A percentile compares a stretch with the other conserved stretches of the same genome.
Conservation (phyloP, 1,284 basidiomycete genomes). For the Ustilago bromivora region DNA sequence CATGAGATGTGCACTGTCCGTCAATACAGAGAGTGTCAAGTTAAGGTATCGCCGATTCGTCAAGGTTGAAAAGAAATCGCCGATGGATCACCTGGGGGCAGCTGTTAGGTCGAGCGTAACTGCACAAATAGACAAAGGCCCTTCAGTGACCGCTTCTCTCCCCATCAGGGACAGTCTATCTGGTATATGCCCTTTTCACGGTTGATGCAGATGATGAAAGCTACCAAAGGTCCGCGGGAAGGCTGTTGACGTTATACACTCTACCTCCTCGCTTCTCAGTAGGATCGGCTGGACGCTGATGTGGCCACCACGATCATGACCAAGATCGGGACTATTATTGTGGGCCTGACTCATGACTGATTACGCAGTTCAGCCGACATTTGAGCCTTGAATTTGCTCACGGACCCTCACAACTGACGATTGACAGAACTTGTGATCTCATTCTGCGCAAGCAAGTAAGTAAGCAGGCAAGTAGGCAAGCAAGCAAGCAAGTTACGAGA, state of each 20-base stretch:
- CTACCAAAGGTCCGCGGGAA: not conserved
- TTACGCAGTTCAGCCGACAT: not conserved
- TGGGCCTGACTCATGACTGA: conserved; percentile 14
- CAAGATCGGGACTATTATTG: not conserved
- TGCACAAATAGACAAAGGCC: too few relatives aligned
- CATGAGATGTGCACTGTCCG: too few relatives aligned
- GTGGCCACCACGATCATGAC: not conserved
- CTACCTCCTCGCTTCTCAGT: too few relatives aligned
- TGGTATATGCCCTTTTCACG: not conserved
- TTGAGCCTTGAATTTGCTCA: not conserved
- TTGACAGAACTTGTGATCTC: not conserved
- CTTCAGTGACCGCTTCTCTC: too few relatives aligned
- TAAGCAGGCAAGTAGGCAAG: not conserved
- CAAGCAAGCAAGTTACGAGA: not conserved
- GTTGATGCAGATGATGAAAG: not conserved
- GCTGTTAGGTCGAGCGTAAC: too few relatives aligned
- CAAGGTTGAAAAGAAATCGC: too few relatives aligned
- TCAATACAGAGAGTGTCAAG: too few relatives aligned
- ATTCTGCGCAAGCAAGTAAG: not conserved
- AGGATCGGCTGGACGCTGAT: too few relatives aligned
- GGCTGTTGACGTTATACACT: not conserved
- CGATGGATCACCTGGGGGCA: too few relatives aligned
- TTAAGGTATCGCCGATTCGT: too few relatives aligned
- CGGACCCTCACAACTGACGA: not conserved
- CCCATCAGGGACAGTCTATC: not conserved